Evolutionary conservation across 306 rosid species (phyloP).

Genomic region (Urtica urens): DNA sequence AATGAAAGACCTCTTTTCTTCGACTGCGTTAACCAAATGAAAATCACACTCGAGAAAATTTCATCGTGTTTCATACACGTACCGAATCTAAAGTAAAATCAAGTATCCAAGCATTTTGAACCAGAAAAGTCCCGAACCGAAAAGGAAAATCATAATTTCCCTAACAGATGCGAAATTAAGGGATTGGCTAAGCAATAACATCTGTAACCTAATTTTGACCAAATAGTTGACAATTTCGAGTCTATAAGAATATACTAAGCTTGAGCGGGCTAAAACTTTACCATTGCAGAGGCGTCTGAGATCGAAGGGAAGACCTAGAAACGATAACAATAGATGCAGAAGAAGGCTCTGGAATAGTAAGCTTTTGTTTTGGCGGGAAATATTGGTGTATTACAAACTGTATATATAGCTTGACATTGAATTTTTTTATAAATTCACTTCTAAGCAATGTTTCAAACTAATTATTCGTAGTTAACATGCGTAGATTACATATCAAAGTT

Average conservation of each 20-base stretch:
- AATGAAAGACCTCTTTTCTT: slow-evolving; percentile 92
- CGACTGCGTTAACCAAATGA: slow-evolving; percentile 39
- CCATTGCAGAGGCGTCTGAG: slow-evolving; percentile 12
- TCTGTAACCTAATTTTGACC: too few relatives aligned
- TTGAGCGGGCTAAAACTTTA: too few relatives aligned
- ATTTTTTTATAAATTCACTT: too few relatives aligned
- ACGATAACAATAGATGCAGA: neutral
- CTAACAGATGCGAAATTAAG: too few relatives aligned
- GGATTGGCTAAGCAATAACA: too few relatives aligned
- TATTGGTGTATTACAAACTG: too few relatives aligned
- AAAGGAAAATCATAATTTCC: too few relatives aligned
- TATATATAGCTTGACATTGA: too few relatives aligned
- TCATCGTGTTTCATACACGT: neutral
- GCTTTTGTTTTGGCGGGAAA: slow-evolving; percentile 11
- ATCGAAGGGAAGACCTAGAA: neutral
- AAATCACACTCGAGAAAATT: neutral
- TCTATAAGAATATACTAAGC: neutral
- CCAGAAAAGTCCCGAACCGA: neutral
- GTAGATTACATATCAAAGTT: too few relatives aligned
- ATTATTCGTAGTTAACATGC: too few relatives aligned
- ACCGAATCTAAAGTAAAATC: neutral
- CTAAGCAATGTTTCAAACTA: too few relatives aligned
- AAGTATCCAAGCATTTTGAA: neutral
- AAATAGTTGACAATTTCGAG: neutral
- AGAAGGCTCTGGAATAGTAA: slow-evolving; percentile 7